Conservation (phyloP, 140 eudicot species). For the Cichorium intybus region DNA sequence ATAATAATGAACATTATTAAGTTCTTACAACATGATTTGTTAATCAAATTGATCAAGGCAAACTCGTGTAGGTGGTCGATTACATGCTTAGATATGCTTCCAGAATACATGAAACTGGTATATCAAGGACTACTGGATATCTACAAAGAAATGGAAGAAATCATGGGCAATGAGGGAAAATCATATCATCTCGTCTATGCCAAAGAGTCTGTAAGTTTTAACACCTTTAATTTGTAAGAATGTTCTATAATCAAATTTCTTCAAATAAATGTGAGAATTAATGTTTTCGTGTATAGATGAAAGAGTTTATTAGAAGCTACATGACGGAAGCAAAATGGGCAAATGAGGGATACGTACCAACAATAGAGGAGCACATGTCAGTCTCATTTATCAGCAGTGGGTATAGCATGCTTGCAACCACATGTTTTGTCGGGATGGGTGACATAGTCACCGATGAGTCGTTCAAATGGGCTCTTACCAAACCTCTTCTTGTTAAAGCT, state of each 20-base stretch:
- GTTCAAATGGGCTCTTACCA: slow-evolving; percentile 34
- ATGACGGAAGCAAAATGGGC: slow-evolving; percentile 41
- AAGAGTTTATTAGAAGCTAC: slow-evolving; percentile 17
- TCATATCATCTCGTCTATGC: slow-evolving; percentile 11
- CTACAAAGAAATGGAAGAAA: slow-evolving; percentile 23
- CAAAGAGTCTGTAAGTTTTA: slow-evolving; percentile 29
- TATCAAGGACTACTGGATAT: slow-evolving; percentile 22
- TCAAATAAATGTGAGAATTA: too few relatives aligned
- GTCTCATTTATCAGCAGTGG: slow-evolving; percentile 6
- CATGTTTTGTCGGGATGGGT: slow-evolving; percentile 44
- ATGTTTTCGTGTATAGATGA: slow-evolving; percentile 21
- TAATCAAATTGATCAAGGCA: background rate
- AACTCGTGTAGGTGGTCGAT: slow-evolving; percentile 48
- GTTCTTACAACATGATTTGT: background rate
- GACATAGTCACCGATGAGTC: slow-evolving; percentile 35
- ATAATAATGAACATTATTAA: background rate
- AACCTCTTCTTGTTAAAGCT: slow-evolving; percentile 32
- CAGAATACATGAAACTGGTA: slow-evolving; percentile 28
- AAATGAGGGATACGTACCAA: slow-evolving; percentile 30
- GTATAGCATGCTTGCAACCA: slow-evolving; percentile 1
- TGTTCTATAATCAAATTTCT: background rate
- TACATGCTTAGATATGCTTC: slow-evolving; percentile 20
- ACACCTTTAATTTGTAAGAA: background rate
- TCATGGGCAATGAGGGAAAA: slow-evolving; percentile 24
- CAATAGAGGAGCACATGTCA: slow-evolving; percentile 40